phyloP scores from a whole-genome alignment of 441 rosid genomes.

The Syzygium syzygioides region DNA sequence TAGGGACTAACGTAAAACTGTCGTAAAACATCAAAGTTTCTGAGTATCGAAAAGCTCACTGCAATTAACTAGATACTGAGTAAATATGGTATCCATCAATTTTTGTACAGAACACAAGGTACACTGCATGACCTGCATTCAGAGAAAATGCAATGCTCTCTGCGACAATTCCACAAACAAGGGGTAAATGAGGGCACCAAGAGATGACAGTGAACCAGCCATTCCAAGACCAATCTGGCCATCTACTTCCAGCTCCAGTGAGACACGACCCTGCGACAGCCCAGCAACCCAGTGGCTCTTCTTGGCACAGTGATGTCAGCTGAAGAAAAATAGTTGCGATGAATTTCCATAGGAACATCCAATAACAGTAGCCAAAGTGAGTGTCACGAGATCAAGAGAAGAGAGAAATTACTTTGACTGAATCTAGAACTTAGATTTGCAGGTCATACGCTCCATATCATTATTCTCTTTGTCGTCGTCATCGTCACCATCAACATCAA shows the following conservation, averaged over 20 bases:
- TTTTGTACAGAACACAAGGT: neutral
- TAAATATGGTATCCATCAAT: neutral
- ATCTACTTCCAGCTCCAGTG: neutral
- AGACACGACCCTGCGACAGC: neutral
- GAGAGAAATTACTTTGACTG: neutral
- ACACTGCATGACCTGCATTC: neutral
- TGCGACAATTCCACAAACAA: neutral
- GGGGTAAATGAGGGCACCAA: neutral
- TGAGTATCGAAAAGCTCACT: neutral
- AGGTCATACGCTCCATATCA: neutral
- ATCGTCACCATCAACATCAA: neutral
- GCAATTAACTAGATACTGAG: neutral
- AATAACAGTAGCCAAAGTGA: neutral
- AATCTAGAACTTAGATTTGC: neutral
- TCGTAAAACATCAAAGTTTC: neutral
- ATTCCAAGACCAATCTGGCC: neutral
- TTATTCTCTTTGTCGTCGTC: neutral
- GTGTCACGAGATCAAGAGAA: neutral
- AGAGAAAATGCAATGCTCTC: neutral
- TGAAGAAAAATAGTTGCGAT: neutral
- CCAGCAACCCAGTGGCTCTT: neutral
- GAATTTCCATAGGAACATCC: neutral
- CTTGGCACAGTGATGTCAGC: neutral
- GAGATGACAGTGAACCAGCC: neutral
- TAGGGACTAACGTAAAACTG: neutral